phyloP scores from a whole-genome alignment of 441 rosid genomes.

The Pelargonium exstipulatum region DNA sequence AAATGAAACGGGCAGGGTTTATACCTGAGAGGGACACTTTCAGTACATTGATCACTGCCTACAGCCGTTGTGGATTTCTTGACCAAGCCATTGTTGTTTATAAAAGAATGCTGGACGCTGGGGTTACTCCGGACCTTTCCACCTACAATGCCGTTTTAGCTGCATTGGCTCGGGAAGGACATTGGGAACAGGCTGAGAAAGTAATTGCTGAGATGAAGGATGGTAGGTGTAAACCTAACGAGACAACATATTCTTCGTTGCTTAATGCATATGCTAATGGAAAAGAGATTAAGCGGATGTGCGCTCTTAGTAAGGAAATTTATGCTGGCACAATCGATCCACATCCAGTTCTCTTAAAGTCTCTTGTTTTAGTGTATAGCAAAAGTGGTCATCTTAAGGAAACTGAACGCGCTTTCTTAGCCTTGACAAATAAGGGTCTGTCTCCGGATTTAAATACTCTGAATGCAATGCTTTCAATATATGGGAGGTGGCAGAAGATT shows the following conservation, averaged over 20 bases:
- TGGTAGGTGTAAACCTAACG: constrained; percentile 74
- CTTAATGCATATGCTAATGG: constrained; percentile 93
- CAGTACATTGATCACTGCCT: constrained; percentile 80
- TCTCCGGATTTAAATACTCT: constrained; percentile 67
- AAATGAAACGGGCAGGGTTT: constrained; percentile 96
- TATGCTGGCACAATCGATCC: constrained; percentile 68
- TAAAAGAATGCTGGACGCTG: constrained; percentile 80
- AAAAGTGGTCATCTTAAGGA: constrained; percentile 68
- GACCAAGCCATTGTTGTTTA: constrained; percentile 82
- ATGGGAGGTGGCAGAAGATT: constrained; percentile 82
- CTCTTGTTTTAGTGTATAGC: constrained; percentile 78
- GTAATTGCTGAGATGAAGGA: constrained; percentile 71
- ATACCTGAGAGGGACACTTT: constrained; percentile 87
- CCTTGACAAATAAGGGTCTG: constrained; percentile 59
- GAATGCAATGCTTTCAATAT: constrained; percentile 80
- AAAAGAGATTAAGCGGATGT: constrained; percentile 71
- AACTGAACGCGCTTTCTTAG: constrained; percentile 71
- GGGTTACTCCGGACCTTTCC: constrained; percentile 76
- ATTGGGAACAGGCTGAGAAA: constrained; percentile 89
- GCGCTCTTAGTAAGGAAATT: constrained; percentile 63
- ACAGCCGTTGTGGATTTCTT: constrained; percentile 78
- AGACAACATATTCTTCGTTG: constrained; percentile 67
- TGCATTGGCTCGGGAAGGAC: constrained; percentile 88
- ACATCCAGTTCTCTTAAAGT: constrained; percentile 67
- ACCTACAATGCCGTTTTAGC: constrained; percentile 87